Base-by-base conservation (phyloP, 202 grass and related monocot genomes). In the Schoenoplectus tabernaemontani region DNA sequence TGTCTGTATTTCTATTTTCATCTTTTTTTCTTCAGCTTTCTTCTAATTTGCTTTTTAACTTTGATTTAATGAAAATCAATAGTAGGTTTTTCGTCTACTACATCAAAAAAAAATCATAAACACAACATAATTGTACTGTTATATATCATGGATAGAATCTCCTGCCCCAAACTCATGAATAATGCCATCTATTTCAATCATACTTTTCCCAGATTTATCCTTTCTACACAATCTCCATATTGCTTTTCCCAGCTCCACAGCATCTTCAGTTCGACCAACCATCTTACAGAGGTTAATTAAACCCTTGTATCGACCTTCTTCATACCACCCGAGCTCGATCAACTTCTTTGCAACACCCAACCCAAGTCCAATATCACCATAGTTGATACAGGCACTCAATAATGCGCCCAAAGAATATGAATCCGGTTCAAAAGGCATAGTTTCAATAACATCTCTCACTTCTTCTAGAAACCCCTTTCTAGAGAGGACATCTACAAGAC, bases 331-430 rank as follows among this genome's bases (percentile, higher is more conserved):
- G 15, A 93, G 90, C 53, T 87, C 61, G 12, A 91, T 97, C 79
- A 93, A 87, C 74, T 97, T 87, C 81, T 91, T 97, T 19, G 86
- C 82, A 47, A 88, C 85, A 24, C 89, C 89, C 85, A 91, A 85
- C 6, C 88, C 90, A 30, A 93, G 76, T 62, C 68, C 41, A 0
- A 89, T 60, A 28, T 88, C 91, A 46, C 83, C 71, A 81, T 87
- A 84, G 20, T 72, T 83, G 38, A 80, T 73, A 9, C 91, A 97
- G 11, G 90, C 85, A 1, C 89, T 87, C 53, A 91, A 60, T 73
- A 93, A 84, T 5, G 91, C 87, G 10, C 91, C 93, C 85, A 78
- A 91, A 71, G 93, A 89, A 0, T 80, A 82, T 26, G 81, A 81
- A 65, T 87, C 91, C 51, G 87, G 87, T 37, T 79, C 85, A 78